Conservation (phyloP, 1,284 basidiomycete species). For the Sphagnurus paluster region DNA sequence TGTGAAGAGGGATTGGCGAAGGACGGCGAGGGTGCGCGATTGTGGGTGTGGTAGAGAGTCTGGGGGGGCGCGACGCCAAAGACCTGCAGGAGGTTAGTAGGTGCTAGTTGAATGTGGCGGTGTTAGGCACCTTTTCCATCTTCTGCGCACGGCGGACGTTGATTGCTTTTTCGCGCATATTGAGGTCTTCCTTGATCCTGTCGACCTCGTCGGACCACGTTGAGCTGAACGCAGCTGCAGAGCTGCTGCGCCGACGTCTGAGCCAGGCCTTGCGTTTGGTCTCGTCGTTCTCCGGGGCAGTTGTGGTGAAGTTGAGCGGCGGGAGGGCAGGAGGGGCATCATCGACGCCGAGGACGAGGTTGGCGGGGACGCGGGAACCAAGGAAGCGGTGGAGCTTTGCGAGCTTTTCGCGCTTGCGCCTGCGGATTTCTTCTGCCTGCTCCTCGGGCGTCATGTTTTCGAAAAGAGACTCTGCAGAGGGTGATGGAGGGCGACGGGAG, state of each 20-base stretch:
- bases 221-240: conserved; percentile 44
- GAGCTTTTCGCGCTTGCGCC: conserved; percentile 69
- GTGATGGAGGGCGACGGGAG: conserved; percentile 24
- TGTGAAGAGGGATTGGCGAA: conserved; percentile 14
- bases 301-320: conserved; percentile 26
- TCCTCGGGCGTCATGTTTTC: conserved; percentile 53
- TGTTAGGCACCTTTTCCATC: conserved; percentile 72
- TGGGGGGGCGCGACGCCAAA: conserved; percentile 80
- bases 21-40: conserved; percentile 43
- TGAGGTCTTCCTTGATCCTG: conserved; percentile 64
- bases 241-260: conserved; percentile 55
- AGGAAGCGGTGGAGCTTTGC: conserved; percentile 80
- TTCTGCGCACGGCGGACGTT: conserved; percentile 77
- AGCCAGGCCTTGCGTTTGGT: conserved; percentile 38
- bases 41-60: conserved; percentile 66
- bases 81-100: conserved; percentile 44
- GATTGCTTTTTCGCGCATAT: conserved; percentile 69
- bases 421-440: conserved; percentile 57
- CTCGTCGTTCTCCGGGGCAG: conserved; percentile 20
- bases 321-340: conserved; percentile 43
- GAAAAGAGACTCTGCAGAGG: conserved; percentile 44
- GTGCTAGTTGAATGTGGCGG: conserved; percentile 3
- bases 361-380: conserved; percentile 70
- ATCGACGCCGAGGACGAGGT: conserved; percentile 59
- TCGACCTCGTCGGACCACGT: conserved; percentile 57